A percentile compares a stretch with the other conserved stretches of the same genome.
phyloP scores from a whole-genome alignment of 768 basidiomycete species.

The Leucogyrophana mollusca region DNA sequence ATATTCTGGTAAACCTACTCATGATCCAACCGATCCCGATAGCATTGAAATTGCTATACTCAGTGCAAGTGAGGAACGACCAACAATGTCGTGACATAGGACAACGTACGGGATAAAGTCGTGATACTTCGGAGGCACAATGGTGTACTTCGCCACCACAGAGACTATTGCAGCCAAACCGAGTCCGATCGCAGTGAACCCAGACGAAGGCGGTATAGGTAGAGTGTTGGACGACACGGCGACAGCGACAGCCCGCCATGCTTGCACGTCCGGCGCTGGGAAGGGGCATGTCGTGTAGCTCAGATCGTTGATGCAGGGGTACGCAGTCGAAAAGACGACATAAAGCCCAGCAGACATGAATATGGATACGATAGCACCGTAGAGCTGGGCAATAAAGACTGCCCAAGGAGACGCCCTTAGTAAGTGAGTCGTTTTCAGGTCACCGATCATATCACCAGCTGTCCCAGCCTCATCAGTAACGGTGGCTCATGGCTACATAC shows the following conservation, averaged over 20 bases:
- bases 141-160: conserved; percentile 38
- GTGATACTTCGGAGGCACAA: conserved; percentile 23
- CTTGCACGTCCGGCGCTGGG: conserved; percentile 22
- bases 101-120: conserved; percentile 22
- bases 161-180: conserved; percentile 43
- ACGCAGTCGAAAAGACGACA: conserved; percentile 60
- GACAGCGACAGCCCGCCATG: conserved; percentile 20
- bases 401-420: conserved; percentile 61
- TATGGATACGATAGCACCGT: conserved; percentile 56
- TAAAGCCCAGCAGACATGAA: conserved; percentile 60
- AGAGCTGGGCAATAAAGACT: conserved; percentile 61
- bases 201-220: conserved; percentile 51
- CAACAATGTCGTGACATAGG: too few relatives aligned
- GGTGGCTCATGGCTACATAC: background rate
- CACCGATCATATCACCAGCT: conserved; percentile 64
- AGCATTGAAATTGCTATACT: too few relatives aligned
- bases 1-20: conserved; percentile 3
- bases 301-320: conserved; percentile 50
- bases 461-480: background rate
- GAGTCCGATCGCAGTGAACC: conserved; percentile 56
- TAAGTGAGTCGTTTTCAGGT: conserved; percentile 70
- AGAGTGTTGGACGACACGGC: conserved; percentile 21
- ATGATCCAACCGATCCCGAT: conserved; percentile 20
- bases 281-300: conserved; percentile 17
- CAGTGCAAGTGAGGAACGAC: too few relatives aligned